Evolutionary conservation across 768 basidiomycete genomes (phyloP).

Genomic region (Russula abietina): DNA sequence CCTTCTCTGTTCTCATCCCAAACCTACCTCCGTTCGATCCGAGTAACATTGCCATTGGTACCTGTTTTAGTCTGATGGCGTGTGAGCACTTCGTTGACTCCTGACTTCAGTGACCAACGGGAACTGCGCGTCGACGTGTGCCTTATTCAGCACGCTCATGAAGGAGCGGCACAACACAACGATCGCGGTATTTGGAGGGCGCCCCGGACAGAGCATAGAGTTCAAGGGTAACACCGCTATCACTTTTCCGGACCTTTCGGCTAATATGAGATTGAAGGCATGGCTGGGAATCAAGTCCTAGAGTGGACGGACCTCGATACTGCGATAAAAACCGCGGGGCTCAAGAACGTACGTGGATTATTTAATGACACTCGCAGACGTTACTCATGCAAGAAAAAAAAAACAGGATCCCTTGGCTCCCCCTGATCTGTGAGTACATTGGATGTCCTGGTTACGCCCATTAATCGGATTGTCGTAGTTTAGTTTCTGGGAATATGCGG

Average conservation of each 20-base stretch:
- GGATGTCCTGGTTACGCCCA: background rate
- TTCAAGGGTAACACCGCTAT: constrained; percentile 36
- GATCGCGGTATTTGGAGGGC: constrained; percentile 49
- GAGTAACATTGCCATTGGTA: constrained; percentile 22
- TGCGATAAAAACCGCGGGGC: constrained; percentile 31
- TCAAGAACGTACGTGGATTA: constrained; percentile 30
- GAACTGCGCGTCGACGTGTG: constrained; percentile 51
- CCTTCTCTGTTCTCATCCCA: constrained; percentile 12
- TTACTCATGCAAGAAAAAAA: background rate
- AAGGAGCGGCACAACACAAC: constrained; percentile 44
- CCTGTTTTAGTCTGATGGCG: background rate
- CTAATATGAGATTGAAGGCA: constrained; percentile 22
- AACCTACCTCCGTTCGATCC: constrained; percentile 19
- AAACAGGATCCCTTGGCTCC: constrained; percentile 35
- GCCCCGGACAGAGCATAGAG: constrained; percentile 42
- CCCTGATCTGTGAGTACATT: constrained; percentile 34
- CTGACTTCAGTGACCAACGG: constrained; percentile 22
- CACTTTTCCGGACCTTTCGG: background rate
- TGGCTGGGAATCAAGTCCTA: constrained; percentile 33
- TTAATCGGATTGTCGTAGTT: constrained; percentile 6
- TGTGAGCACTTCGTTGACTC: background rate
- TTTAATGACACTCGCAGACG: background rate
- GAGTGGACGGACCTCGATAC: constrained; percentile 31
- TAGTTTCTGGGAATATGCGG: constrained; percentile 19
- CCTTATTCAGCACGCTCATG: constrained; percentile 54